These are phyloP conservation scores for Teunomyces cretensis DNA, from an alignment of 805 yeast genomes.

Conservation along the genomic window DNA sequence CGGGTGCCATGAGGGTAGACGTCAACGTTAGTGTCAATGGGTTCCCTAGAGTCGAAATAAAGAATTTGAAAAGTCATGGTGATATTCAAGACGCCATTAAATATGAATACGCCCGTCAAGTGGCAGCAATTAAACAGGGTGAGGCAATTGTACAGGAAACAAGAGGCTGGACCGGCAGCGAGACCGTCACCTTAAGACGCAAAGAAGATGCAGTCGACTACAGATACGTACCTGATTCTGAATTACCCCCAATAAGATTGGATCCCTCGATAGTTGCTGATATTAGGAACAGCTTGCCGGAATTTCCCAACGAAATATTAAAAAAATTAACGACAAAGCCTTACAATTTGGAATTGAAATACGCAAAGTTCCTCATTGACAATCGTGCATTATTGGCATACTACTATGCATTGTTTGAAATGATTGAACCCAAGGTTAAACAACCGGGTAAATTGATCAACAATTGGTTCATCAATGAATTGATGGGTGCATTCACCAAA, in stretches of 20 bases:
- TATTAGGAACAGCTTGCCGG: slow-evolving; percentile 48
- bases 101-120: slow-evolving; percentile 73
- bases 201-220: slow-evolving; percentile 87
- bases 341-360: slow-evolving; percentile 61
- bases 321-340: slow-evolving; percentile 46
- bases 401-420: slow-evolving; percentile 45
- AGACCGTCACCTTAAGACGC: slow-evolving; percentile 64
- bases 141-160: slow-evolving; percentile 55
- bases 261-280: slow-evolving; percentile 41
- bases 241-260: slow-evolving; percentile 61
- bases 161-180: slow-evolving; percentile 85
- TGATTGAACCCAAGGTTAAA: slow-evolving; percentile 16
- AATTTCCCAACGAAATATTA: slow-evolving; percentile 61
- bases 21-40: slow-evolving; percentile 83
- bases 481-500: slow-evolving; percentile 67
- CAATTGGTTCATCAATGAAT: slow-evolving; percentile 83
- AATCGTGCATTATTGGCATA: slow-evolving; percentile 50
- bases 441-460: slow-evolving; percentile 45
- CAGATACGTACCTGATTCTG: slow-evolving; percentile 93
- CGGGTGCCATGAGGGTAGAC: slow-evolving; percentile 94
- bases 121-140: slow-evolving; percentile 41
- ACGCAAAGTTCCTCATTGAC: slow-evolving; percentile 68
- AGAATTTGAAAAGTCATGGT: slow-evolving; percentile 81
- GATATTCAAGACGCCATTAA: slow-evolving; percentile 76
- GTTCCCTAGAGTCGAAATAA: slow-evolving; percentile 79